Evolutionary conservation across 176 grass and related monocot species (phyloP), one percentile per base, ranked within the genome.

Genomic region (Panicum miliaceum): DNA sequence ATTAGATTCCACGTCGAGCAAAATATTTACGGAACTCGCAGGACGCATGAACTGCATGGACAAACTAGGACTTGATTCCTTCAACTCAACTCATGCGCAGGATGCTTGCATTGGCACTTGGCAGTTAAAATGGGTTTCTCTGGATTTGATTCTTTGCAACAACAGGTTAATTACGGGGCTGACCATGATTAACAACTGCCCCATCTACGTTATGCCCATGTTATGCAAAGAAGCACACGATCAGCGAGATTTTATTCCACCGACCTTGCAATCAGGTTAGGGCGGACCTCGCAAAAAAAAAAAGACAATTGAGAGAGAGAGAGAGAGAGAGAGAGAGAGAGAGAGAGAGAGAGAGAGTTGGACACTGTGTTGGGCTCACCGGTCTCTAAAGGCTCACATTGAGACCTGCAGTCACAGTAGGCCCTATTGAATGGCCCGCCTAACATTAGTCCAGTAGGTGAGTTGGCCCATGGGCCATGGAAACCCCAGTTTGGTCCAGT

Each of bases 201-300:
- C 1, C 69, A 25, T 48, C 69, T 20, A 80, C 38, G 3, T 9
- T 25, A 10, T 54, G 61, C 2, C 38, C 29, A 34, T 47, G 47
- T 58, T 81, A 80, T 75, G 50, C 52, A 34, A 34, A 12, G 68
- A 23, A 47, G 26, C 36, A 27, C 78, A 62, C 63, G 65, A 68
- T 73, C 16, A 40, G 7, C 12, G 7, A 56, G 13, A 75, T 75
- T 68, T 46, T 74, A 85, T 85, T 89, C 61, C 60, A 58, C 81
- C 75, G 76, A 74, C 64, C 41, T 42, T 11, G 29, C 37, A 57
- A 69, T 8, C 23, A 67, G 27, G 3, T n/a, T 54, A 42, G 54
- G 8, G 6, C 36, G 41, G 43, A 41, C n/a, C n/a, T n/a, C n/a
- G n/a, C n/a, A n/a, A n/a, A n/a, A n/a, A n/a, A n/a, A n/a, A n/a